A percentile compares a stretch with the other conserved stretches of the same genome.
Conservation (phyloP, 192 early-diverging fungal species). For the Oehlia diaphana region DNA sequence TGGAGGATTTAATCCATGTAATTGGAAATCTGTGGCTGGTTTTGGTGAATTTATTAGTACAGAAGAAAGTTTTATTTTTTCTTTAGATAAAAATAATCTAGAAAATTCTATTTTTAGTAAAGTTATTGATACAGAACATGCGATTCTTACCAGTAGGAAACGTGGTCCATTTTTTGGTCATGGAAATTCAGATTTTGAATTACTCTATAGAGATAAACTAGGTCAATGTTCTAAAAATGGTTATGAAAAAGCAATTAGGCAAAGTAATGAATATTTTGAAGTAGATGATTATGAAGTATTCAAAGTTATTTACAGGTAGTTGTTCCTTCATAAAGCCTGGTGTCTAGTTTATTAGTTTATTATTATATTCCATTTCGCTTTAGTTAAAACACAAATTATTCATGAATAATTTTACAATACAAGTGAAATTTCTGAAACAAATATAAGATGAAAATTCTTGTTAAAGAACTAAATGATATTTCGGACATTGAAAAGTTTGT, state of each 20-base stretch:
- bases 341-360: no score
- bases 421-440: no score
- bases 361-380: no score
- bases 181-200: neutral
- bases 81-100: neutral
- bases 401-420: no score
- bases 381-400: no score
- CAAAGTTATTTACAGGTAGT: neutral
- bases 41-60: neutral
- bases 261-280: neutral
- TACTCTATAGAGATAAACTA: neutral
- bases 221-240: neutral
- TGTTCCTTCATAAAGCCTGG: no score
- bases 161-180: neutral
- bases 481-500: no score
- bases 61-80: conserved; percentile 4
- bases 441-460: no score
- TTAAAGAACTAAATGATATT: no score
- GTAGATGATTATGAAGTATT: neutral
- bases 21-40: conserved; percentile 12
- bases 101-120: neutral
- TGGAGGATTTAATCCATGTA: conserved; percentile 32
- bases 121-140: neutral
- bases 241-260: neutral
- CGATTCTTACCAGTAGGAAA: neutral